Evolutionary conservation across 495 filamentous ascomycete genomes (phyloP).

Genomic region (Penicillium pancosmium): DNA sequence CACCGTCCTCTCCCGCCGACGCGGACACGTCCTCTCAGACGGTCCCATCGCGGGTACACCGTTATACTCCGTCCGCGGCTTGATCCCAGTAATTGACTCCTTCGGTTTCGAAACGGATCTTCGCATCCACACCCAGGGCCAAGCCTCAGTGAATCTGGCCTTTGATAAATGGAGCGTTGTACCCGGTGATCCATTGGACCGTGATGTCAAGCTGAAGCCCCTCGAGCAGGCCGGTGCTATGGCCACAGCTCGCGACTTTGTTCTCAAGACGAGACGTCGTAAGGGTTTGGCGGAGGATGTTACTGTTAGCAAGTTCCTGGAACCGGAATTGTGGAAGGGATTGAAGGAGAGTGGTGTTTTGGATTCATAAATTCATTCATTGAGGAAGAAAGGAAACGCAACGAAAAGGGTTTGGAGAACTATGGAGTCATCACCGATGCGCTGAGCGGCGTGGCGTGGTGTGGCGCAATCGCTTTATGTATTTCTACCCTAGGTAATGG

Average conservation of each 20-base stretch:
- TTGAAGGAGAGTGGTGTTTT: constrained; percentile 88
- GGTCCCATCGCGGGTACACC: constrained; percentile 93
- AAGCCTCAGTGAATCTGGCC: constrained; percentile 84
- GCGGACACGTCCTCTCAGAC: constrained; percentile 91
- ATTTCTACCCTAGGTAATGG: neutral
- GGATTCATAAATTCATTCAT: constrained; percentile 55
- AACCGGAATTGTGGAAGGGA: constrained; percentile 86
- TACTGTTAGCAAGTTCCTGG: constrained; percentile 90
- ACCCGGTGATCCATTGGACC: constrained; percentile 92
- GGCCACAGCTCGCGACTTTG: constrained; percentile 92
- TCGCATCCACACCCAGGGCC: constrained; percentile 92
- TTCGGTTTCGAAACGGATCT: constrained; percentile 98
- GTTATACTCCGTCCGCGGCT: constrained; percentile 85
- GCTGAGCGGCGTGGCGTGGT: too few species aligned
- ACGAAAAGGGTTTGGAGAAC: constrained; percentile 6
- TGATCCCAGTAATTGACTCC: constrained; percentile 93
- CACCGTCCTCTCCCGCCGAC: constrained; percentile 83
- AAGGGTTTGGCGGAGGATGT: constrained; percentile 97
- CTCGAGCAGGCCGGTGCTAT: constrained; percentile 84
- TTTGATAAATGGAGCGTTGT: constrained; percentile 97
- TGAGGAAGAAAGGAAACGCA: constrained; percentile 1
- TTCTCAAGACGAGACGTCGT: constrained; percentile 88
- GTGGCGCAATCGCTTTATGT: neutral
- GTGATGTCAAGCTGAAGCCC: constrained; percentile 76
- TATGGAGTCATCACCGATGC: neutral